These are phyloP conservation scores for Fomitiporia mediterranea DNA, from an alignment of 1,284 basidiomycete species.

Conservation along the genomic window DNA sequence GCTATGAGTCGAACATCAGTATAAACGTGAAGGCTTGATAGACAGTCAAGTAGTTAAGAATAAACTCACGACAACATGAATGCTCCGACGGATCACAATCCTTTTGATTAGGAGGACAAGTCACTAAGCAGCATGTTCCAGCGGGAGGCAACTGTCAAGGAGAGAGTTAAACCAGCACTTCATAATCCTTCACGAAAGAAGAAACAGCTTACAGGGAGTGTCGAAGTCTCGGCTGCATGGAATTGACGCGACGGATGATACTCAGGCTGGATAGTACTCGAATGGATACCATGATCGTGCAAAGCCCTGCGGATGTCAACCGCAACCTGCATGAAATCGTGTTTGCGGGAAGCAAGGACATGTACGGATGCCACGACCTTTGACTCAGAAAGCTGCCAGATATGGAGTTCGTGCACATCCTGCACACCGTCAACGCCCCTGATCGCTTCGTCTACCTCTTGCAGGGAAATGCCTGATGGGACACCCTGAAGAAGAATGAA, in stretches of 20 bases:
- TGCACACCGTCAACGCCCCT: conserved; percentile 81
- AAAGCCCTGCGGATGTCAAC: conserved; percentile 78
- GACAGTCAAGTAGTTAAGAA: not conserved
- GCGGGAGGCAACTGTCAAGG: conserved; percentile 25
- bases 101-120: conserved; percentile 52
- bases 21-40: conserved; percentile 10
- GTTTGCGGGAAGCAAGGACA: conserved; percentile 75
- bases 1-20: conserved; percentile 36
- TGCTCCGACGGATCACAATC: conserved; percentile 66
- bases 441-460: conserved; percentile 80
- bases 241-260: conserved; percentile 44
- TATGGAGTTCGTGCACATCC: conserved; percentile 92
- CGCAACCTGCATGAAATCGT: conserved; percentile 91
- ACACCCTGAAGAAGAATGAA: conserved; percentile 98
- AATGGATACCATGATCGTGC: conserved; percentile 92
- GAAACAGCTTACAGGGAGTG: conserved; percentile 34
- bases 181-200: not conserved
- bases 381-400: conserved; percentile 90
- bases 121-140: conserved; percentile 35
- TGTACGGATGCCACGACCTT: conserved; percentile 97
- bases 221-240: conserved; percentile 32
- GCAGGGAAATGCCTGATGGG: conserved; percentile 84
- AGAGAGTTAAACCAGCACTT: not conserved
- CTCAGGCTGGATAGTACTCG: conserved; percentile 85
- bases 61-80: conserved; percentile 74